Evolutionary conservation across 164 flowering plant genomes (phyloP).

Genomic region (Pachysandra terminalis): DNA sequence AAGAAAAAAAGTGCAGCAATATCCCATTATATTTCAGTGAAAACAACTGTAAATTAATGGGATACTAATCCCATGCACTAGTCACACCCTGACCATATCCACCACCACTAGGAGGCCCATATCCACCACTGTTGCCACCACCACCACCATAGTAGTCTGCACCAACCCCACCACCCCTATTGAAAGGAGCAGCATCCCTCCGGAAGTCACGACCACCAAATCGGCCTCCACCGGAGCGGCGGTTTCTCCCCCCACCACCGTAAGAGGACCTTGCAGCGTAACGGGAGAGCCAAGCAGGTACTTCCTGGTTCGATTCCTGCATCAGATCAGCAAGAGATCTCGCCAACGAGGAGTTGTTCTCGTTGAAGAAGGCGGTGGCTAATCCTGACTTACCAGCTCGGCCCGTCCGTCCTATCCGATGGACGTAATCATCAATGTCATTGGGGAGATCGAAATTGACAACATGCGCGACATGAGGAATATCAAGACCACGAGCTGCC

Average conservation of each 20-base stretch:
- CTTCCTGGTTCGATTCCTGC: slow-evolving; percentile 64
- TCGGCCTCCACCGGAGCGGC: slow-evolving; percentile 48
- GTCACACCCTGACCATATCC: slow-evolving; percentile 37
- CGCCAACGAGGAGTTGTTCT: slow-evolving; percentile 43
- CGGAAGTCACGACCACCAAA: slow-evolving; percentile 65
- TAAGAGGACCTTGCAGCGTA: slow-evolving; percentile 38
- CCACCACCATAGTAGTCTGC: slow-evolving; percentile 37
- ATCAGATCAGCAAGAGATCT: slow-evolving; percentile 51
- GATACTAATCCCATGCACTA: slow-evolving; percentile 59
- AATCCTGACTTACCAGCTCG: slow-evolving; percentile 61
- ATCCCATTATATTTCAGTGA: neutral
- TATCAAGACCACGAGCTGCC: slow-evolving; percentile 66
- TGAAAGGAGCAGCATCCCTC: slow-evolving; percentile 32
- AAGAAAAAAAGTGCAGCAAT: neutral
- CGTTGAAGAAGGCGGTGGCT: slow-evolving; percentile 64
- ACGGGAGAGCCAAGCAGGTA: slow-evolving; percentile 57
- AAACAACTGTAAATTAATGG: neutral
- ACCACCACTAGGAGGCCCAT: slow-evolving; percentile 32
- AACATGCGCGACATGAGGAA: slow-evolving; percentile 62
- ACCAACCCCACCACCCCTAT: slow-evolving; percentile 24
- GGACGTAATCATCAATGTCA: slow-evolving; percentile 65
- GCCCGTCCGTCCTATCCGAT: slow-evolving; percentile 70
- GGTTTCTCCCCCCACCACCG: slow-evolving; percentile 36
- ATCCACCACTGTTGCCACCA: slow-evolving; percentile 30
- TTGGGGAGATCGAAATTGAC: slow-evolving; percentile 66